Evolutionary conservation across 371 early-diverging fungal genomes (phyloP), one percentile per base, ranked within the genome.

Genomic region (Entomophthora muscae): DNA sequence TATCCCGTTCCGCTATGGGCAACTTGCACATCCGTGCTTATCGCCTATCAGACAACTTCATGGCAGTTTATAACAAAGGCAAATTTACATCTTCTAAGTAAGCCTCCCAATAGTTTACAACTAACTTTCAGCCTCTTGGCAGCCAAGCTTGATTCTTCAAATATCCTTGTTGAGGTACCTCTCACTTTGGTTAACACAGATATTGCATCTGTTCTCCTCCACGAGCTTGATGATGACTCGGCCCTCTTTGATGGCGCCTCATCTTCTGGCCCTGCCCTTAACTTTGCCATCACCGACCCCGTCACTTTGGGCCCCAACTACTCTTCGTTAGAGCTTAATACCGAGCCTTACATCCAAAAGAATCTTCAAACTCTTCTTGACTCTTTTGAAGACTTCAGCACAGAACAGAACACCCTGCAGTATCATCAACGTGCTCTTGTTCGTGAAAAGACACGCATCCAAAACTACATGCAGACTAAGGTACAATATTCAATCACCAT

Each of bases 391-490:
- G 89, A 87, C 29, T 87, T 91, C 67, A 85, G 83, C 63, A 90
- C 88, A 72, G 91, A 93, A 71, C 88, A 90, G 66, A 86, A 88
- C 83, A 85, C 88, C 73, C 91, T 89, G 75, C 86, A 87, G 67
- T 90, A 90, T 75, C 93, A 94, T 93, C 86, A 91, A 75, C 84
- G 92, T 68, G 83, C 83, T 62, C 80, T 86, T 69, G 86, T 85
- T 65, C 87, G 90, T 73, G 95, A 95, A 72, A 86, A 90, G 75
- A 70, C 78, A 68, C 82, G 79, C 73, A 71, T 84, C 65, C 78
- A 85, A 66, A 76, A 80, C 63, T 80, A 73, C 71, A 70, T 83
- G 23, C 65, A 75, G 53, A 74, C 76, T 70, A 75, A 82, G 72
- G 82, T 82, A 76, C 65, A 12, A 2, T 3, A 28, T 29, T 53